These are phyloP conservation scores for Stachybotrys echinatus DNA, from an alignment of 2,329 filamentous ascomycete genomes.

Conservation along the genomic window DNA sequence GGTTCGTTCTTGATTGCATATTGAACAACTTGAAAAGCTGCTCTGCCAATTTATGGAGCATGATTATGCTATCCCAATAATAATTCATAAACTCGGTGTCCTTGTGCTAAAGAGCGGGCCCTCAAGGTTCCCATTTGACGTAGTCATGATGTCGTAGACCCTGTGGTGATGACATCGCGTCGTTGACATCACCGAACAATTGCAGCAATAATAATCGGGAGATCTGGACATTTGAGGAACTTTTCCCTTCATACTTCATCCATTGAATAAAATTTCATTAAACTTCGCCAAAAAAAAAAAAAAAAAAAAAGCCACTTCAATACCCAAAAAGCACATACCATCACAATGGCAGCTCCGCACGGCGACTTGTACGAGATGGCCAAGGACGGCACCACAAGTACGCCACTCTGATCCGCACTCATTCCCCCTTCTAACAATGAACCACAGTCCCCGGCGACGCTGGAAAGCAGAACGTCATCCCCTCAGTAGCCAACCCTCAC, in stretches of 20 bases:
- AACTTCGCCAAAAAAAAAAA: background rate
- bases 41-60: too few species aligned
- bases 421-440: background rate
- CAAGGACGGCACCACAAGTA: conserved; percentile 4
- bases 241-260: background rate
- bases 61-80: too few species aligned
- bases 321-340: background rate
- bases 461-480: conserved; percentile 2
- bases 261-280: background rate
- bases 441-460: conserved; percentile 3
- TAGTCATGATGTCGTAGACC: background rate
- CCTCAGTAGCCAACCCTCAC: background rate
- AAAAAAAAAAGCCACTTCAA: background rate
- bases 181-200: background rate
- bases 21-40: too few species aligned
- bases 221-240: background rate
- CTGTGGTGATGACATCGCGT: background rate
- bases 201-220: background rate
- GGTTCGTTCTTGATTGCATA: too few species aligned
- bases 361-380: background rate
- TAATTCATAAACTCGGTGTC: too few species aligned
- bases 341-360: background rate
- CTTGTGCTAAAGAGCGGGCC: too few species aligned
- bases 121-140: background rate
- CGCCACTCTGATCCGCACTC: background rate